Conservation (phyloP, 495 filamentous ascomycete genomes). For the Xylaria longipes region DNA sequence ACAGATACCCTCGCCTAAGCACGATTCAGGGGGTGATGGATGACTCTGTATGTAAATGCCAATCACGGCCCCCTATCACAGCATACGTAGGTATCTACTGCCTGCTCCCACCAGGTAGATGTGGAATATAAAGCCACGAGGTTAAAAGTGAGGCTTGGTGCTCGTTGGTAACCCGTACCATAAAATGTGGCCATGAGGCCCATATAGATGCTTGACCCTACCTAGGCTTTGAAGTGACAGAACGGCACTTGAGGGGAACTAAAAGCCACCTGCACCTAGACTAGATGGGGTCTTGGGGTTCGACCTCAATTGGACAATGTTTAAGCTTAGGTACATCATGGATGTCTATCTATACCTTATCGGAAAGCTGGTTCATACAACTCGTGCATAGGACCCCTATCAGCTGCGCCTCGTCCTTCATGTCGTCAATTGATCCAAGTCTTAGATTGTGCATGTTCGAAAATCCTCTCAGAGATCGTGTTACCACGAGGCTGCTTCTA, state of each 20-base stretch:
- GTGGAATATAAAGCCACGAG: neutral
- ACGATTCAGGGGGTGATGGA: slow-evolving; percentile 24
- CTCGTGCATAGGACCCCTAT: slow-evolving; percentile 2
- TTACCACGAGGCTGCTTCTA: neutral
- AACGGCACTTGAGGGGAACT: neutral
- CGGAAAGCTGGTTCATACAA: neutral
- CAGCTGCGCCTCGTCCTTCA: slow-evolving; percentile 20
- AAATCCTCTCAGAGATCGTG: neutral
- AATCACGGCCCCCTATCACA: neutral
- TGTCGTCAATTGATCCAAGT: slow-evolving; percentile 1
- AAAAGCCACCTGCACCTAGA: neutral
- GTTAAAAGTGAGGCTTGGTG: neutral
- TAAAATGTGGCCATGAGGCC: neutral
- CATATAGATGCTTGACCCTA: neutral
- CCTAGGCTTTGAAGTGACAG: neutral
- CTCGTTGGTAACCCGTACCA: neutral
- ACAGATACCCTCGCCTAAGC: slow-evolving; percentile 25
- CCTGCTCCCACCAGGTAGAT: neutral
- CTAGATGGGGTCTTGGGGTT: neutral
- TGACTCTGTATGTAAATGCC: neutral
- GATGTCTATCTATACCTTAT: slow-evolving; percentile 2
- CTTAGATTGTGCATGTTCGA: neutral
- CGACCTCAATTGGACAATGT: slow-evolving; percentile 1
- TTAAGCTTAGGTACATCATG: neutral
- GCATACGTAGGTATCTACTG: neutral